Evolutionary conservation across 148 eudicot genomes (phyloP).

Genomic region (Bassia scoparia): DNA sequence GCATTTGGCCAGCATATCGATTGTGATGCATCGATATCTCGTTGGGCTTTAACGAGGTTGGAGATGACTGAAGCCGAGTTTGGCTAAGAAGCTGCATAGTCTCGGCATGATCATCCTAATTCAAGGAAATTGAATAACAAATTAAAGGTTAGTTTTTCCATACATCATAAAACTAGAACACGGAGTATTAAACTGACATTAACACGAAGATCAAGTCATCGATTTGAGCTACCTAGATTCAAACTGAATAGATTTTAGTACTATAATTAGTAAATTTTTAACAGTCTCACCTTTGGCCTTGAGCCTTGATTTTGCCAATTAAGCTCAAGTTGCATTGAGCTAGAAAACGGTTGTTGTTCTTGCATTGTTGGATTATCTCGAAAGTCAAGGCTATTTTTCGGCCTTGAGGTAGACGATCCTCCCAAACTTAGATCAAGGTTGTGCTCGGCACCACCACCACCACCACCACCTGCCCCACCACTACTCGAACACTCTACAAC

Average conservation of each 20-base stretch:
- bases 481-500: conserved; percentile 31
- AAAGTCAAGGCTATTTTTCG: conserved; percentile 24
- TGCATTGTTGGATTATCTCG: conserved; percentile 23
- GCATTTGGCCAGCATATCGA: conserved; percentile 26
- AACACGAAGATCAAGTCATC: conserved; percentile 3
- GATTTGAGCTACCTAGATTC: not conserved
- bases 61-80: conserved; percentile 53
- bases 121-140: not conserved
- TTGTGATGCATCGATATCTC: conserved; percentile 19
- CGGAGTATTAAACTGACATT: not conserved
- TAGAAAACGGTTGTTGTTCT: conserved; percentile 32
- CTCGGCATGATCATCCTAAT: conserved; percentile 38
- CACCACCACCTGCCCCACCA: conserved; percentile 27
- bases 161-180: not conserved
- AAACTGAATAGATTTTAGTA: not conserved
- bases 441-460: conserved; percentile 41
- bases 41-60: conserved; percentile 2
- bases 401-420: conserved; percentile 43
- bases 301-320: conserved; percentile 44
- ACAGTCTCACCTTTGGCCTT: conserved; percentile 41
- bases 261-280: not conserved
- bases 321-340: conserved; percentile 37
- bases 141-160: not conserved
- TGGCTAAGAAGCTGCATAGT: conserved; percentile 61
- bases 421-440: conserved; percentile 95